These are phyloP conservation scores for Blastobotrys niveus DNA, from an alignment of 1,139 yeast genomes.

Conservation along the genomic window DNA sequence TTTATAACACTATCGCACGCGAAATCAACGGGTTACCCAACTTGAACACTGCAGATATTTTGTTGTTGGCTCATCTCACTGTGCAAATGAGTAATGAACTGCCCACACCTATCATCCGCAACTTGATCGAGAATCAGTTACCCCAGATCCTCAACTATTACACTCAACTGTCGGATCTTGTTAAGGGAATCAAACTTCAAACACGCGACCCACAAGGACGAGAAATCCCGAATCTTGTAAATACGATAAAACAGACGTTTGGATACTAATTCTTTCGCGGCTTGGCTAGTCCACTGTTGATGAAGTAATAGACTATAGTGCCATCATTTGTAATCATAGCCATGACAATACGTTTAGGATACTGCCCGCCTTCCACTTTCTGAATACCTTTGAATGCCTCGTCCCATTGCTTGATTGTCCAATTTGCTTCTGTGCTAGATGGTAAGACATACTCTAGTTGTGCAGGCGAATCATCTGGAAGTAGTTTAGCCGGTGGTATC, in stretches of 20 bases:
- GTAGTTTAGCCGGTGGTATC: slow-evolving; percentile 32
- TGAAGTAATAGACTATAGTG: slow-evolving; percentile 60
- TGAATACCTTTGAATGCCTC: slow-evolving; percentile 28
- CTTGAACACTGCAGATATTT: slow-evolving; percentile 21
- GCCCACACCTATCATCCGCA: slow-evolving; percentile 21
- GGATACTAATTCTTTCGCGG: slow-evolving; percentile 46
- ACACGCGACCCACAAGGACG: slow-evolving; percentile 2
- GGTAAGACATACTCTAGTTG: slow-evolving; percentile 30
- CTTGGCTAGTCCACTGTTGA: slow-evolving; percentile 55
- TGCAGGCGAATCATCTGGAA: slow-evolving; percentile 30
- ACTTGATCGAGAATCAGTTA: slow-evolving; percentile 23
- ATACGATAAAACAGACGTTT: neutral
- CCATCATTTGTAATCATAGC: slow-evolving; percentile 60
- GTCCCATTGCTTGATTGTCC: slow-evolving; percentile 35
- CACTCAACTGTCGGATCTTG: neutral
- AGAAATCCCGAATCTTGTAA: slow-evolving; percentile 9
- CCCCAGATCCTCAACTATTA: slow-evolving; percentile 16
- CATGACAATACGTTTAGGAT: slow-evolving; percentile 45
- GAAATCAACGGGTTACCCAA: neutral
- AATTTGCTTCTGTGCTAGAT: slow-evolving; percentile 25
- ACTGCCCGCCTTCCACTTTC: slow-evolving; percentile 24
- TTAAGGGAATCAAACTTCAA: neutral
- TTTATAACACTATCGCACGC: slow-evolving; percentile 31
- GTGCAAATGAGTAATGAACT: slow-evolving; percentile 21
- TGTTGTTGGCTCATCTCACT: slow-evolving; percentile 27